phyloP scores from a whole-genome alignment of 2,329 filamentous ascomycete species.

The Diaporthe vexans region DNA sequence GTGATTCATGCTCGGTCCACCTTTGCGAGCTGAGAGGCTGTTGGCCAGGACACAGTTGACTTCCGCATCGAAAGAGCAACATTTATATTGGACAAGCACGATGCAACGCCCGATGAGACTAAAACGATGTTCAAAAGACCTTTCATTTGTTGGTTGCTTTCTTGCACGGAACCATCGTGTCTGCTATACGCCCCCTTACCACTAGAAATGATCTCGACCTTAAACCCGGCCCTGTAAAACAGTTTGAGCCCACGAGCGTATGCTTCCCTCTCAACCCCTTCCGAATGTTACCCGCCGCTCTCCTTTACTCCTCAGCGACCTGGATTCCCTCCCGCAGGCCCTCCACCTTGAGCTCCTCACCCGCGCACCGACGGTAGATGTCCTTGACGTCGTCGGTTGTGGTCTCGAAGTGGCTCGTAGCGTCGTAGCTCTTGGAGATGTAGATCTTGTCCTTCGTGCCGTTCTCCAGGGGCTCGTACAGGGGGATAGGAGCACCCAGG shows the following conservation, averaged over 20 bases:
- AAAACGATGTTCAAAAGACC: conserved; percentile 20
- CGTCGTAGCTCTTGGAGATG: conserved; percentile 98
- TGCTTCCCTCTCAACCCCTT: conserved; percentile 1
- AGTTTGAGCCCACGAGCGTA: conserved; percentile 1
- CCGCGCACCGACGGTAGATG: conserved; percentile 87
- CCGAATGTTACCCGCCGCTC: background rate
- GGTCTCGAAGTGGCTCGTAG: conserved; percentile 97
- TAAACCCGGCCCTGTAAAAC: conserved; percentile 22
- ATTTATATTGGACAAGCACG: background rate
- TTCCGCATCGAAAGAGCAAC: background rate
- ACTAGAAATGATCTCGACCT: conserved; percentile 21
- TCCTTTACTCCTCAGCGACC: conserved; percentile 76
- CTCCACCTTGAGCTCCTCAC: conserved; percentile 89
- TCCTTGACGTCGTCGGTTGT: conserved; percentile 91
- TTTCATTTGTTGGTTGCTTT: conserved; percentile 31
- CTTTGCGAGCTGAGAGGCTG: background rate
- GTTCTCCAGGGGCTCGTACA: conserved; percentile 90
- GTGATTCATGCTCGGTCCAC: background rate
- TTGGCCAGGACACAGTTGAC: background rate
- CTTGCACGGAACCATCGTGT: background rate
- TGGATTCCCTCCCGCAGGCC: conserved; percentile 85
- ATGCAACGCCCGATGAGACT: background rate
- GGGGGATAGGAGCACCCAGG: conserved; percentile 90
- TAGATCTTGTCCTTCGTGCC: conserved; percentile 92
- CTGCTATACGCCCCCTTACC: conserved; percentile 13